Conservation (phyloP, 1,284 basidiomycete genomes). For the Inonotus obliquus region DNA sequence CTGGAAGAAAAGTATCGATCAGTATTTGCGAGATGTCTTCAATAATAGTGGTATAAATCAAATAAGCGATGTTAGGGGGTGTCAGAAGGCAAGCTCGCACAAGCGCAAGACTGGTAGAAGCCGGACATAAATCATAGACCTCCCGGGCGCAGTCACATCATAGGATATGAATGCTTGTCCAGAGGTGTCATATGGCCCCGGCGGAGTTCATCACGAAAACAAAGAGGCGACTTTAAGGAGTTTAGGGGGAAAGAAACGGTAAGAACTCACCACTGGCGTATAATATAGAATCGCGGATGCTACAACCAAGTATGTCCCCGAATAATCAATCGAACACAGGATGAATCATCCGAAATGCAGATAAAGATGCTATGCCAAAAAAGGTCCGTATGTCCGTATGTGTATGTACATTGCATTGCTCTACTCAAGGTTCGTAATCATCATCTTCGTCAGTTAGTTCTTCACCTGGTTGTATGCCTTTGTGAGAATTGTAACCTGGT, state of each 20-base stretch:
- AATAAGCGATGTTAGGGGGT: not conserved
- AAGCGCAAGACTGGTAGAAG: constrained; percentile 23
- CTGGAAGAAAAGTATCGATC: no score
- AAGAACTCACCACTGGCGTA: constrained; percentile 19
- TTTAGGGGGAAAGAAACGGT: constrained; percentile 4
- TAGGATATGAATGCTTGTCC: constrained; percentile 24
- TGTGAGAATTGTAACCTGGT: constrained; percentile 55
- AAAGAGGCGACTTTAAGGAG: not conserved
- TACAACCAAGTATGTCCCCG: no score
- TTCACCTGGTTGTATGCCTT: constrained; percentile 57
- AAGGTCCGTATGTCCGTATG: no score
- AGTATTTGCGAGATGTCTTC: no score
- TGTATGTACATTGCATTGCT: not conserved
- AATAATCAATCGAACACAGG: not conserved
- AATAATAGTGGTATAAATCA: not conserved
- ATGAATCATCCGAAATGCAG: not conserved
- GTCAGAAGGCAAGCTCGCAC: not conserved
- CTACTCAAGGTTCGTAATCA: constrained; percentile 2
- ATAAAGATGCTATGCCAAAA: no score
- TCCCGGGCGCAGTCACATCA: constrained; percentile 34
- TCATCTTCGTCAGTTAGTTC: constrained; percentile 72
- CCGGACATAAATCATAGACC: constrained; percentile 52
- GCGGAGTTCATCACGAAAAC: constrained; percentile 53
- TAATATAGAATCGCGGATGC: not conserved
- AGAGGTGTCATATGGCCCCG: constrained; percentile 79